Base-by-base conservation (phyloP, 768 basidiomycete genomes). In the Pleurotus tuoliensis region DNA sequence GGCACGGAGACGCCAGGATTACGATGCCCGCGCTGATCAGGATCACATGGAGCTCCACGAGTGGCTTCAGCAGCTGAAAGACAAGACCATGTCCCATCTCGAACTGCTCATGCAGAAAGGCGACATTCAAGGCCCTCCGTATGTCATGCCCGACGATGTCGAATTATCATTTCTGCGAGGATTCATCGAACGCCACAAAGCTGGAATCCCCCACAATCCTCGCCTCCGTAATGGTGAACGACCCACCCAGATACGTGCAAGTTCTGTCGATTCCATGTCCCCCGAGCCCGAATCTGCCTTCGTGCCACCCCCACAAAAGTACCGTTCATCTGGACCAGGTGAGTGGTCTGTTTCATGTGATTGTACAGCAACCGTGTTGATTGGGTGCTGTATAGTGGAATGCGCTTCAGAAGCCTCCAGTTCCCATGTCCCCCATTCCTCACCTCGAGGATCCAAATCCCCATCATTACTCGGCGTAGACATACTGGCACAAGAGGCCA, bases 21-120 rank as follows among this genome's bases (percentile, higher is more conserved):
- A 88, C 71, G 88, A 92, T 66, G 83, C 87, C 50, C 83, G 86
- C 48, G 90, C 90, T 1, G 90, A 92, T 74, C 90, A 90, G 67
- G 90, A 92, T 66, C 90, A 92, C 64, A 92, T 92, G 89, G 90
- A 92, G 66, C 73, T 92, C 18, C 90, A 92, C 63, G 90, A 92
- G 66, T 92, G 90, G 90, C 73, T 92, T 1, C 90, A 92, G 63
- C 90, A 91, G 68, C 76, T 92, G 63, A 92, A 92, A 69, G 90
- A 92, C 71, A 92, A 90, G 70, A 90, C 87, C 51, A 92, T 92
- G 90, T 88, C 88, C 47, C 88, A 92, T 71, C 78, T 92, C 45
- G 90, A 92, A 68, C 78, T 91, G 2, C 82, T 91, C 62, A 91
- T 92, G 87, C 90, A 91, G 67, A 90, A 91, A 65, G 88, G 88